Conservation (phyloP, 2,329 filamentous ascomycete species). For the Trichoderma asperellum region DNA sequence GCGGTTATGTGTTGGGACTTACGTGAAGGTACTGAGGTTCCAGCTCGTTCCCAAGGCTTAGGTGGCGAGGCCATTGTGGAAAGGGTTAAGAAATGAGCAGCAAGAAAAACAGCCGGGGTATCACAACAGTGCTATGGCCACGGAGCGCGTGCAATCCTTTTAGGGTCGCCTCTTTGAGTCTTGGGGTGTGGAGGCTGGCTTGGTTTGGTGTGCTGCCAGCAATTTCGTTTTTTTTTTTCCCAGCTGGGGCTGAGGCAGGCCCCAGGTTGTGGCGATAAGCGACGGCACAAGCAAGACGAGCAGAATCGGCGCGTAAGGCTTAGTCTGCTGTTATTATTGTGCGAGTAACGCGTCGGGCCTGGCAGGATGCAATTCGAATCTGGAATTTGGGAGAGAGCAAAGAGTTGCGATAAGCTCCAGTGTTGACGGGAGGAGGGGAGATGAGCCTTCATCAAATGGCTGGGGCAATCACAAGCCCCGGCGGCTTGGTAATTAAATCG, state of each 20-base stretch:
- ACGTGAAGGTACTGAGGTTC: constrained; percentile 20
- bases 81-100: neutral
- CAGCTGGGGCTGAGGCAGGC: constrained; percentile 18
- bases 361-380: neutral
- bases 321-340: neutral
- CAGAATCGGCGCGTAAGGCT: neutral
- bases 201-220: constrained; percentile 14
- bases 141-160: constrained; percentile 5
- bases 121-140: constrained; percentile 7
- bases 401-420: constrained; percentile 23
- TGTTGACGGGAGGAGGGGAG: constrained; percentile 4
- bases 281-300: constrained; percentile 7
- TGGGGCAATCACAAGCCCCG: constrained; percentile 25
- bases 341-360: neutral
- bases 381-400: neutral
- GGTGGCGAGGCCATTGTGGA: constrained; percentile 75
- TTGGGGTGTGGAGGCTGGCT: constrained; percentile 6
- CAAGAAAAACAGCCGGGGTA: constrained; percentile 12
- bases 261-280: constrained; percentile 13
- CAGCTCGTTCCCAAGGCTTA: constrained; percentile 90
- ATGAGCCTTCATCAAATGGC: constrained; percentile 9
- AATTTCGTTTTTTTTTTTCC: constrained; percentile 1
- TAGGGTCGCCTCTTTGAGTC: neutral
- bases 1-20: neutral
- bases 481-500: constrained; percentile 24